Conservation (phyloP, 129 eudicot species). For the Erigeron canadensis region DNA sequence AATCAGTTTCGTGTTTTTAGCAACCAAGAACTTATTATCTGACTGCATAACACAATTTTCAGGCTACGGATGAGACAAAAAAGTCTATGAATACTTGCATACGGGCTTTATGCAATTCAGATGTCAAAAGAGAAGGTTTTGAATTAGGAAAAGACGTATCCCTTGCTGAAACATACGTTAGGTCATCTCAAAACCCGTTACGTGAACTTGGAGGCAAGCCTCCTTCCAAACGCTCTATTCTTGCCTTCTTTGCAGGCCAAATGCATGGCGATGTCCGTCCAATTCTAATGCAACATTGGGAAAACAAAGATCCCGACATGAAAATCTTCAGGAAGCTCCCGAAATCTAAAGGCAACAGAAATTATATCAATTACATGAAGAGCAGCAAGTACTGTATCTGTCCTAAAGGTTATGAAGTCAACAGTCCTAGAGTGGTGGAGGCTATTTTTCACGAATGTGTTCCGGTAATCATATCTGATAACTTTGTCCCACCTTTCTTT, state of each 20-base stretch:
- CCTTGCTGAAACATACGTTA: slow-evolving; percentile 23
- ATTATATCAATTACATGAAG: slow-evolving; percentile 51
- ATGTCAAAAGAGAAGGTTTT: slow-evolving; percentile 15
- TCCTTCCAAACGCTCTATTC: slow-evolving; percentile 17
- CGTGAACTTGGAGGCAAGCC: slow-evolving; percentile 27
- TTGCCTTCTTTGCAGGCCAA: slow-evolving; percentile 23
- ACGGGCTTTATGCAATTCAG: slow-evolving; percentile 23
- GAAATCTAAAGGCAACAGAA: slow-evolving; percentile 28
- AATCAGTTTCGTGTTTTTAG: neutral
- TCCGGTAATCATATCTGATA: slow-evolving; percentile 65
- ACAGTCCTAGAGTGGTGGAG: slow-evolving; percentile 74
- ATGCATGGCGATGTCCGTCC: slow-evolving; percentile 28
- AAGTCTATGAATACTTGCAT: slow-evolving; percentile 13
- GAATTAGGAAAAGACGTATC: slow-evolving; percentile 27
- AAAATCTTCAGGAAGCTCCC: slow-evolving; percentile 13
- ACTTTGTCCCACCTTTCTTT: slow-evolving; percentile 65
- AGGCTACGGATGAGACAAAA: slow-evolving; percentile 10
- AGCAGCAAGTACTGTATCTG: slow-evolving; percentile 75
- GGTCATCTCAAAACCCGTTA: slow-evolving; percentile 11
- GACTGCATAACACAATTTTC: neutral
- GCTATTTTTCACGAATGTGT: slow-evolving; percentile 67
- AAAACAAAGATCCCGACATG: slow-evolving; percentile 30
- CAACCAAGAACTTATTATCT: neutral
- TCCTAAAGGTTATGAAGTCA: slow-evolving; percentile 76
- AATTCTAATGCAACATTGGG: slow-evolving; percentile 23